Conservation (phyloP, 306 rosid species). For the Glycine tomentella region DNA sequence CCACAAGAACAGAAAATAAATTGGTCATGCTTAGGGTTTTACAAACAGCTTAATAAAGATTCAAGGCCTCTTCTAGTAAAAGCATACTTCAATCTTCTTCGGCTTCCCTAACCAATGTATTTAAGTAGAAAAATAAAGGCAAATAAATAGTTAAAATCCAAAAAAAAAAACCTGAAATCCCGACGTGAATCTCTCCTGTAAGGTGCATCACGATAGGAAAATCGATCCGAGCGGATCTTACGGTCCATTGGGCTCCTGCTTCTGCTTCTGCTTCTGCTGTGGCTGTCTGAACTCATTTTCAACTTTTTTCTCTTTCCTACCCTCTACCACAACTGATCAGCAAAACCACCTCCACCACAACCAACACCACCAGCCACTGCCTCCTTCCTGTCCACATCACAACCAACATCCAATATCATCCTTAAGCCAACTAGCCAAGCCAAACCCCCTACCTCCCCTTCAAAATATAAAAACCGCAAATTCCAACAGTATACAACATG, state of each 20-base stretch:
- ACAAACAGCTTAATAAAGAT: no score
- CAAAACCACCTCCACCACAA: conserved; percentile 68
- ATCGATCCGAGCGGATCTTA: conserved; percentile 94
- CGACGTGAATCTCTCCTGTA: conserved; percentile 96
- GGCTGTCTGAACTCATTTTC: conserved; percentile 93
- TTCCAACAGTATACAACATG: conserved; percentile 65
- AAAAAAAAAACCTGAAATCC: conserved; percentile 97
- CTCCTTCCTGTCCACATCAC: conserved; percentile 99
- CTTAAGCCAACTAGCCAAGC: conserved; percentile 63
- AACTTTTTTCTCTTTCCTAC: conserved; percentile 53
- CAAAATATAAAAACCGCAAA: conserved; percentile 72
- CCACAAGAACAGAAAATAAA: conserved; percentile 22
- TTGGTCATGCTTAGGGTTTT: neutral
- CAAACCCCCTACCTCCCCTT: conserved; percentile 82
- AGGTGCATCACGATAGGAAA: conserved; percentile 93
- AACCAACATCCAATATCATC: conserved; percentile 93
- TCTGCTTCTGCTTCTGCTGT: conserved; percentile 73
- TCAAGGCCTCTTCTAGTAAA: conserved; percentile 37
- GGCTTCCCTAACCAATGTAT: conserved; percentile 49
- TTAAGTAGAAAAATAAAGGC: conserved; percentile 41
- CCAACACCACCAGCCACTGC: conserved; percentile 72
- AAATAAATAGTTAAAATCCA: conserved; percentile 53
- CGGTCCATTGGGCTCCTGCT: conserved; percentile 97
- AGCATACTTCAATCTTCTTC: conserved; percentile 9
- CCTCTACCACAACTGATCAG: conserved; percentile 75